Conservation (phyloP, 1,139 yeast species). For the Protomyces inundatus region DNA sequence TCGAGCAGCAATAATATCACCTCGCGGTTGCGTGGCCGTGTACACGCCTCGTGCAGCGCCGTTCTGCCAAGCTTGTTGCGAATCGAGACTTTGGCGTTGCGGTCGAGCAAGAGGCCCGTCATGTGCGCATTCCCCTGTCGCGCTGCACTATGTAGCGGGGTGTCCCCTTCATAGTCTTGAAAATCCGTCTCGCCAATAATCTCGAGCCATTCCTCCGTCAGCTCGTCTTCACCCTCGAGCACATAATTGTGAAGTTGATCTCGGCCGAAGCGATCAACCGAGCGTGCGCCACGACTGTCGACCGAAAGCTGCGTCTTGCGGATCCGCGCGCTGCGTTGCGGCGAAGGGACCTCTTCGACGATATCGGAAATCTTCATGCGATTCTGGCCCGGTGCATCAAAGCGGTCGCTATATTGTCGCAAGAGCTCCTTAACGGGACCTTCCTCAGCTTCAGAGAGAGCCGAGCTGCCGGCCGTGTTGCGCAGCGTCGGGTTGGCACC, state of each 20-base stretch:
- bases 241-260: constrained; percentile 20
- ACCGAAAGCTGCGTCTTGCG: constrained; percentile 9
- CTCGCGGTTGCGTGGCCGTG: background rate
- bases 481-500: constrained; percentile 22
- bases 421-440: constrained; percentile 19
- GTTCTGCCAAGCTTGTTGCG: constrained; percentile 12
- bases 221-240: constrained; percentile 15
- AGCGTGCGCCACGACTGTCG: constrained; percentile 11
- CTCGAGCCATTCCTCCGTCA: constrained; percentile 19
- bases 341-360: constrained; percentile 4
- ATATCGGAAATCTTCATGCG: constrained; percentile 19
- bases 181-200: constrained; percentile 13
- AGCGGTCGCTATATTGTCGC: constrained; percentile 1
- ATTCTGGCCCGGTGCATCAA: constrained; percentile 22
- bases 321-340: constrained; percentile 12
- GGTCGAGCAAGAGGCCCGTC: constrained; percentile 7
- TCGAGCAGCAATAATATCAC: constrained; percentile 16
- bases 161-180: constrained; percentile 15
- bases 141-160: constrained; percentile 21
- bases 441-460: constrained; percentile 20
- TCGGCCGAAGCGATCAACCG: constrained; percentile 13
- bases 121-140: constrained; percentile 16
- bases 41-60: constrained; percentile 16
- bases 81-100: constrained; percentile 10
- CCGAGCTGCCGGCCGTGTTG: constrained; percentile 19